Evolutionary conservation across 495 filamentous ascomycete species (phyloP).

Genomic region (Aspergillus sclerotioniger): DNA sequence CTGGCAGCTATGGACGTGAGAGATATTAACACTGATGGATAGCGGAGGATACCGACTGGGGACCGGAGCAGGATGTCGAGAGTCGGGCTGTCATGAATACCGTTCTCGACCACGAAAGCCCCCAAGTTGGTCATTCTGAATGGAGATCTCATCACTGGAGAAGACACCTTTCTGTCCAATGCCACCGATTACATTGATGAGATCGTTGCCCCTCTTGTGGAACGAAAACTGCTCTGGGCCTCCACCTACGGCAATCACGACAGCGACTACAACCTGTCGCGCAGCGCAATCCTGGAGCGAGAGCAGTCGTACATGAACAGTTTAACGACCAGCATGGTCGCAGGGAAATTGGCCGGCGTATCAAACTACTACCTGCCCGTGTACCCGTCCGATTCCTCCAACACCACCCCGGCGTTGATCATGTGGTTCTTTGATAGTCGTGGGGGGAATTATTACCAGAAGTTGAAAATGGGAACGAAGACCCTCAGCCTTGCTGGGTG

Average conservation of each 20-base stretch:
- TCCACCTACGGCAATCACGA: constrained; percentile 78
- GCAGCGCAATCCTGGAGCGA: constrained; percentile 49
- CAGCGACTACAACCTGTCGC: constrained; percentile 57
- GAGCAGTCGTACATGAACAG: constrained; percentile 54
- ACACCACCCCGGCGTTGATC: constrained; percentile 45
- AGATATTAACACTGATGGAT: constrained; percentile 11
- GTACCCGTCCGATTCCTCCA: constrained; percentile 26
- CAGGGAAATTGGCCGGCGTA: constrained; percentile 48
- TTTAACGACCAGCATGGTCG: constrained; percentile 52
- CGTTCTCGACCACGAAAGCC: constrained; percentile 55
- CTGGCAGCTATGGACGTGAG: not conserved
- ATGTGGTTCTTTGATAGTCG: constrained; percentile 77
- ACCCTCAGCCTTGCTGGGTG: constrained; percentile 38
- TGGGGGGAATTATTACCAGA: constrained; percentile 55
- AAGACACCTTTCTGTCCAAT: constrained; percentile 59
- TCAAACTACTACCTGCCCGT: constrained; percentile 68
- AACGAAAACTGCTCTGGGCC: constrained; percentile 57
- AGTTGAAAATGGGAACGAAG: constrained; percentile 34
- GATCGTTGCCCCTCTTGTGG: constrained; percentile 57
- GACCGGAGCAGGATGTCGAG: constrained; percentile 58
- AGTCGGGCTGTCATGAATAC: constrained; percentile 58
- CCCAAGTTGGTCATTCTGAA: constrained; percentile 68
- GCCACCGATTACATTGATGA: constrained; percentile 58
- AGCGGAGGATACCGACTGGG: constrained; percentile 45
- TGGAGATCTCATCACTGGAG: constrained; percentile 71